Conservation (phyloP, 2,329 filamentous ascomycete species). For the Hypoxylon sp. region DNA sequence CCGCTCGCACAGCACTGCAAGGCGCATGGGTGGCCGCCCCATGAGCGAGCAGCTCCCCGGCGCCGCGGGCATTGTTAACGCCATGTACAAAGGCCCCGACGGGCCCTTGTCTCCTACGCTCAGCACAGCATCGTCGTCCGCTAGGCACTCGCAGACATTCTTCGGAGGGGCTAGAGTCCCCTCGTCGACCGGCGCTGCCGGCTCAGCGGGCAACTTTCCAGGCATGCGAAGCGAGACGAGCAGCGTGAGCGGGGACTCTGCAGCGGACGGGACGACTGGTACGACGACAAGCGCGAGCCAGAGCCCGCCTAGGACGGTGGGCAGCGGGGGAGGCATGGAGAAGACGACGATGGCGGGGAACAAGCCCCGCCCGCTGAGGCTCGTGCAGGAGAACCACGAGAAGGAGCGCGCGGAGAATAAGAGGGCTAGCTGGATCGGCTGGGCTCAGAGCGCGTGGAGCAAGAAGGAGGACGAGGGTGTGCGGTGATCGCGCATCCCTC, state of each 20-base stretch:
- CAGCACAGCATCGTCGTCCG: constrained; percentile 58
- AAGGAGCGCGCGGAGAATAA: constrained; percentile 65
- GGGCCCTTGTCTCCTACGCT: constrained; percentile 71
- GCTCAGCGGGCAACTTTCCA: constrained; percentile 74
- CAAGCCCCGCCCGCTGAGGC: constrained; percentile 85
- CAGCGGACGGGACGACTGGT: constrained; percentile 65
- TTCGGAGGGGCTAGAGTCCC: constrained; percentile 57
- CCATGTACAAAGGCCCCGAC: constrained; percentile 86
- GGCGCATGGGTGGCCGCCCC: constrained; percentile 60
- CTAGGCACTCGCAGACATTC: constrained; percentile 73
- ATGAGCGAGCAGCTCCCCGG: constrained; percentile 73
- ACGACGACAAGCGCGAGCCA: constrained; percentile 49
- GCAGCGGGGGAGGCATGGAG: constrained; percentile 59
- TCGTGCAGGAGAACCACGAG: constrained; percentile 83
- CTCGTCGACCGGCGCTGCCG: constrained; percentile 38
- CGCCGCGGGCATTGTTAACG: constrained; percentile 81
- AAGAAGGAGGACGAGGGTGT: constrained; percentile 60
- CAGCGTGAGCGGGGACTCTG: constrained; percentile 75
- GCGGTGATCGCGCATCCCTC: constrained; percentile 31
- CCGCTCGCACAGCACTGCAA: constrained; percentile 67
- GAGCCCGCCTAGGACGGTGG: constrained; percentile 64
- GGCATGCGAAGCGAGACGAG: constrained; percentile 76
- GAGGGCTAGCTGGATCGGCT: constrained; percentile 74
- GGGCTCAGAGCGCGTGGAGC: constrained; percentile 58
- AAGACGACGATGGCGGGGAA: constrained; percentile 72